Conservation (phyloP, 768 basidiomycete species). For the Cystobasidiopsis lactophilus region DNA sequence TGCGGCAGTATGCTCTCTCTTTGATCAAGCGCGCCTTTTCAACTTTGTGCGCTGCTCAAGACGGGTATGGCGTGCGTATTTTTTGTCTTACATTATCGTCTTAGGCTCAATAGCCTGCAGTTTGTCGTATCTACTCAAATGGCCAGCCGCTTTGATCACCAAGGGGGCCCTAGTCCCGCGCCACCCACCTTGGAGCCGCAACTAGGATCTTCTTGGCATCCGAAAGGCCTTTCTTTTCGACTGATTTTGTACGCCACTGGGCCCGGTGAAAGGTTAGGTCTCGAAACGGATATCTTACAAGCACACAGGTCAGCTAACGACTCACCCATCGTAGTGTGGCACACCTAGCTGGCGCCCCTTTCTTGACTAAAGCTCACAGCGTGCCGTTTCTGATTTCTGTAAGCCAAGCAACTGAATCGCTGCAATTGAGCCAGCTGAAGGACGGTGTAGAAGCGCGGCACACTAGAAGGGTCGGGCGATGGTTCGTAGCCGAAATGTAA, state of each 20-base stretch:
- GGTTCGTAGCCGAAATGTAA: too few relatives aligned
- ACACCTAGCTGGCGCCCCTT: too few relatives aligned
- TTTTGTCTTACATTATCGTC: neutral
- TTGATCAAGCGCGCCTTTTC: neutral
- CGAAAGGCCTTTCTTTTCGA: neutral
- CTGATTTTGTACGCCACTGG: neutral
- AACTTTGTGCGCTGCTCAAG: neutral
- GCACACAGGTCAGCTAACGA: too few relatives aligned
- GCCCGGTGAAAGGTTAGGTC: too few relatives aligned
- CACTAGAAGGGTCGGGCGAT: too few relatives aligned
- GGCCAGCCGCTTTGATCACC: neutral
- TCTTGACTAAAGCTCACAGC: too few relatives aligned
- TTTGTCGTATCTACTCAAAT: neutral
- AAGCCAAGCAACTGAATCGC: too few relatives aligned
- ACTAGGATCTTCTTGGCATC: neutral
- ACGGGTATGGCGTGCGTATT: neutral
- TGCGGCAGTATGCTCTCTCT: neutral
- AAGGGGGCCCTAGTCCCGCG: neutral
- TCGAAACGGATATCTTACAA: too few relatives aligned
- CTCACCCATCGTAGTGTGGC: too few relatives aligned
- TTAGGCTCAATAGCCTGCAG: neutral
- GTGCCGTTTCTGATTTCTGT: too few relatives aligned
- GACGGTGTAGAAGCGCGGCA: too few relatives aligned
- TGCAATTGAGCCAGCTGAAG: too few relatives aligned
- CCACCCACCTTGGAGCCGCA: neutral